phyloP scores from a whole-genome alignment of 352 stramenopile genomes.

The Phytopythium mirpurense region DNA sequence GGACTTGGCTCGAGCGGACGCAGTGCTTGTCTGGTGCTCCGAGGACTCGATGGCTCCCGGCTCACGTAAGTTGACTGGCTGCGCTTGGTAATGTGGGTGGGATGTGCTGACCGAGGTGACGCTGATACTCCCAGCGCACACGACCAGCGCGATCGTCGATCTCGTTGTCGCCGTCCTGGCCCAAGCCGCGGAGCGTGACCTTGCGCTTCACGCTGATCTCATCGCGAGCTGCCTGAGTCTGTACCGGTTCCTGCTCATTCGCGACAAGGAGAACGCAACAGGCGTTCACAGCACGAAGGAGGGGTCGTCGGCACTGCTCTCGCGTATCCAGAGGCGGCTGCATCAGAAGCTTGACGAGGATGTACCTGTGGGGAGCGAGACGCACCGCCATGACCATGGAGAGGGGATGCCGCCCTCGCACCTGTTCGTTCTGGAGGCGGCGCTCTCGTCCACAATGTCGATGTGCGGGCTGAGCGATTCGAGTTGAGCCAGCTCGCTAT shows the following conservation, averaged over 20 bases:
- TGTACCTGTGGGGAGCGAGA: neutral
- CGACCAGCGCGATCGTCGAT: slow-evolving; percentile 11
- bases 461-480: neutral
- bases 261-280: slow-evolving; percentile 43
- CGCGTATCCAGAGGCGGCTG: slow-evolving; percentile 26
- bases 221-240: slow-evolving; percentile 66
- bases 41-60: slow-evolving; percentile 2
- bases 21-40: slow-evolving; percentile 33
- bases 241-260: slow-evolving; percentile 52
- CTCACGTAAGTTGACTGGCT: slow-evolving; percentile 24
- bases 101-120: neutral
- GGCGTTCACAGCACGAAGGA: slow-evolving; percentile 19
- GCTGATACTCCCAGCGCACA: slow-evolving; percentile 10
- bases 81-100: no score
- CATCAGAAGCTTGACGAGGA: slow-evolving; percentile 23
- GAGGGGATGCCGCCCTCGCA: slow-evolving; percentile 14
- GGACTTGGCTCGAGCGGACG: slow-evolving; percentile 48
- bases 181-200: slow-evolving; percentile 46
- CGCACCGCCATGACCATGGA: slow-evolving; percentile 3
- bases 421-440: slow-evolving; percentile 45
- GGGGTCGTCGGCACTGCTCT: slow-evolving; percentile 5
- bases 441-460: slow-evolving; percentile 28
- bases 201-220: slow-evolving; percentile 54
- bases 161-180: slow-evolving; percentile 29
- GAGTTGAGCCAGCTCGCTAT: neutral